Evolutionary conservation across 345 rosid species (phyloP), one percentile per base, ranked within the genome.

Genomic region (Brassica carinata): DNA sequence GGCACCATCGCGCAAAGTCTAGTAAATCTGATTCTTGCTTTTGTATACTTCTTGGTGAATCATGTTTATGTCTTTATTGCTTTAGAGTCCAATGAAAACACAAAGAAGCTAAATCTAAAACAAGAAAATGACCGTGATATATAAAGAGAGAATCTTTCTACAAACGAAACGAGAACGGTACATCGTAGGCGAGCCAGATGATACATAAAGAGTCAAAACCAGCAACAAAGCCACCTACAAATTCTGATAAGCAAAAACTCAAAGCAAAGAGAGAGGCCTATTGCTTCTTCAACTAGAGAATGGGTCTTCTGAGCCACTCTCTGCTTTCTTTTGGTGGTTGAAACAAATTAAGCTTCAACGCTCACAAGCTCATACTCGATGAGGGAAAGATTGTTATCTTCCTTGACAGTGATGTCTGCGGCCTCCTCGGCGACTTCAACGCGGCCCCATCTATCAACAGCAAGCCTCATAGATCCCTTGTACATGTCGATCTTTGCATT

Each of bases 381-480:
- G 67, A 89, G 83, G 0, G 97, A 92, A 72, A 92, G 88, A 83
- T 90, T 92, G 86, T 90, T 92, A 64, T 92, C 97, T 76, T 92
- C 92, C 79, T 90, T 90, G 78, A 92, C 97, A 0, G 83, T 72
- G 76, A 92, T 87, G 77, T 81, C 82, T 68, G 87, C 85, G 65
- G 92, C 82, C 62, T 81, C 84, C 8, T 76, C 84, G 0, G 92
- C 81, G 2, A 84, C 85, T 83, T 87, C 91, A 66, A 88, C 84
- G 7, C 88, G 87, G 27, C 92, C 92, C 90, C 92, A 87, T 64
- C 84, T 87, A 79, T 89, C 94, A 76, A 87, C 91, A 23, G 92
- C 92, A 75, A 91, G 92, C 85, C 96, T 89, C 92, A 91, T 91
- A 11, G 93, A 89, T 45, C 96, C 96, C 69, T 87, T 91, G 77